phyloP scores from a whole-genome alignment of 305 asterid species.

The Fraxinus paxiana region DNA sequence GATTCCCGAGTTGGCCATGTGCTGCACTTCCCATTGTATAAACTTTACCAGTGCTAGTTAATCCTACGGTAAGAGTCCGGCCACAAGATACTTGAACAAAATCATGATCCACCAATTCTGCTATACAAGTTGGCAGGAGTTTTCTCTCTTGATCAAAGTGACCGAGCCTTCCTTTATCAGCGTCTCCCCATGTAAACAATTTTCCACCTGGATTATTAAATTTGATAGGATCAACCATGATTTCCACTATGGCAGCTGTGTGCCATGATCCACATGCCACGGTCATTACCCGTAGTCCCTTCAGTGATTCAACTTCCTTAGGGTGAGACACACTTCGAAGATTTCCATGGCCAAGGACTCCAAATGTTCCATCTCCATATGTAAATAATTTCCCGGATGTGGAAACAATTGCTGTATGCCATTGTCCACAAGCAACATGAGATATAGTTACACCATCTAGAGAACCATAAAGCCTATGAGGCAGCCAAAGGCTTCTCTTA shows the following conservation, averaged over 20 bases:
- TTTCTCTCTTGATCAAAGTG: slow-evolving; percentile 37
- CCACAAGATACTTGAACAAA: slow-evolving; percentile 49
- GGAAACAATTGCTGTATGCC: slow-evolving; percentile 48
- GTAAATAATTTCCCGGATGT: slow-evolving; percentile 38
- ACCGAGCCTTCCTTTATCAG: slow-evolving; percentile 46
- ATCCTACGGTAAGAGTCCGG: slow-evolving; percentile 31
- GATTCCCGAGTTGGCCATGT: slow-evolving; percentile 42
- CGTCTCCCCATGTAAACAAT: slow-evolving; percentile 54
- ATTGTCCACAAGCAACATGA: slow-evolving; percentile 45
- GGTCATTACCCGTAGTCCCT: slow-evolving; percentile 32
- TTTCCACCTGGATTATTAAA: slow-evolving; percentile 33
- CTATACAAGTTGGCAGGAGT: slow-evolving; percentile 42
- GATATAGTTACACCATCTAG: slow-evolving; percentile 33
- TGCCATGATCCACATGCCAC: slow-evolving; percentile 55
- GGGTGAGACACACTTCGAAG: slow-evolving; percentile 33
- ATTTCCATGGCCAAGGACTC: slow-evolving; percentile 56
- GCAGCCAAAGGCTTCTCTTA: slow-evolving; percentile 41
- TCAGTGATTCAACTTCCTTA: slow-evolving; percentile 43
- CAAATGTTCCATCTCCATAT: slow-evolving; percentile 52
- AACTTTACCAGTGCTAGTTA: slow-evolving; percentile 39
- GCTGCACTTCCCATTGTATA: slow-evolving; percentile 42
- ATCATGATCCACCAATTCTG: slow-evolving; percentile 37
- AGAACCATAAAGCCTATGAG: slow-evolving; percentile 32
- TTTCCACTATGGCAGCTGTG: slow-evolving; percentile 48
- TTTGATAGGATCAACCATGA: slow-evolving; percentile 24